A percentile compares a stretch with the other conserved stretches of the same genome.
These are phyloP conservation scores for Fomitopsis pinicola DNA, from an alignment of 1,284 basidiomycete species.

Conservation along the genomic window DNA sequence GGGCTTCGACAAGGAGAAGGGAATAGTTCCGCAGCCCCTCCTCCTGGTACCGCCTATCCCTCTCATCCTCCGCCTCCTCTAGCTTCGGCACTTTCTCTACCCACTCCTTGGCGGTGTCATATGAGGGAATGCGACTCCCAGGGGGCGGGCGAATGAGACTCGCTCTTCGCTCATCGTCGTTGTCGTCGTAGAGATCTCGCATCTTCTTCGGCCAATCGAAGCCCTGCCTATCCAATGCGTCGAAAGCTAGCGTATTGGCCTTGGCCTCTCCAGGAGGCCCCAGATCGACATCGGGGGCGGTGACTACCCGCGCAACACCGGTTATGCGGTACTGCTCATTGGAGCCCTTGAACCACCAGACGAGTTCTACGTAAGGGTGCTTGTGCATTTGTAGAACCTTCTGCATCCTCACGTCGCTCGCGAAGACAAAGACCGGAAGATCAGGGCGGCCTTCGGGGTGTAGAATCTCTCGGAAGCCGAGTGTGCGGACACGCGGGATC, in stretches of 20 bases:
- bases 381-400: conserved; percentile 49
- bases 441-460: conserved; percentile 35
- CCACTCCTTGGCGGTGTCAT: conserved; percentile 55
- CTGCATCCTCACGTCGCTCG: conserved; percentile 46
- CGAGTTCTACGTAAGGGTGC: conserved; percentile 43
- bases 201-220: conserved; percentile 64
- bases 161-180: conserved; percentile 56
- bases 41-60: conserved; percentile 40
- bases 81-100: conserved; percentile 37
- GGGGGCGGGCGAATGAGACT: conserved; percentile 59
- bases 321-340: conserved; percentile 57
- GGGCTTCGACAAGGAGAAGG: conserved; percentile 59
- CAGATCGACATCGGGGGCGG: conserved; percentile 6
- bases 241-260: conserved; percentile 24
- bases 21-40: conserved; percentile 57
- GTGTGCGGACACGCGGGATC: conserved; percentile 54
- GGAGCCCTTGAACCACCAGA: conserved; percentile 55
- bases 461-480: conserved; percentile 54
- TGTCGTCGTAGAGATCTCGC: conserved; percentile 43
- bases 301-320: conserved; percentile 41
- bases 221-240: conserved; percentile 31
- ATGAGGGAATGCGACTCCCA: conserved; percentile 43
- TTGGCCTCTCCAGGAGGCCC: background rate
- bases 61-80: conserved; percentile 37
- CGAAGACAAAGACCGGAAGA: conserved; percentile 51